Percentiles rank a stretch among this genome's conserved stretches.
phyloP scores from a whole-genome alignment of 495 filamentous ascomycete genomes.

The Aspergillus hancockii region DNA sequence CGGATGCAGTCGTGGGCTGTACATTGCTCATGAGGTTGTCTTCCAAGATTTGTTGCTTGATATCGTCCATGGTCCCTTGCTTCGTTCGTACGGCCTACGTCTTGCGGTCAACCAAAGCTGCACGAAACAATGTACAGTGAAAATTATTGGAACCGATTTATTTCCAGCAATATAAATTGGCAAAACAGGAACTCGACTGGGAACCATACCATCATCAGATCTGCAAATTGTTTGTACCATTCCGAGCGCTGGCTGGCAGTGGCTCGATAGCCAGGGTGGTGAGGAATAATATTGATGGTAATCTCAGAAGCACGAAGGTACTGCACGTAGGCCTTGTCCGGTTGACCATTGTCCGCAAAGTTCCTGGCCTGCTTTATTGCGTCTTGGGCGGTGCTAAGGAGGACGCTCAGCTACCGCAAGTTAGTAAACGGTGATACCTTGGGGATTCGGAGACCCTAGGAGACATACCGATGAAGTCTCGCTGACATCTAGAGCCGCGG shows the following conservation, averaged over 20 bases:
- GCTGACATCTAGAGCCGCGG: slow-evolving; percentile 41
- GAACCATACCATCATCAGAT: slow-evolving; percentile 40
- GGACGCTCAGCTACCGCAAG: slow-evolving; percentile 31
- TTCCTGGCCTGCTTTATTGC: slow-evolving; percentile 37
- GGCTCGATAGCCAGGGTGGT: slow-evolving; percentile 62
- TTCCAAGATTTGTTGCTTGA: slow-evolving; percentile 47
- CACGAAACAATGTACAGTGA: not conserved
- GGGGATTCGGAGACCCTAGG: not conserved
- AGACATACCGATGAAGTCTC: slow-evolving; percentile 44
- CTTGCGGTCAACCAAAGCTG: slow-evolving; percentile 11
- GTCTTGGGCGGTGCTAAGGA: slow-evolving; percentile 37
- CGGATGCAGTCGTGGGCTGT: slow-evolving; percentile 27
- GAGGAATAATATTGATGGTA: slow-evolving; percentile 70
- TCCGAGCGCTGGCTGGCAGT: slow-evolving; percentile 32
- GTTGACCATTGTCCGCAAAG: slow-evolving; percentile 49
- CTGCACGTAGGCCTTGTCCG: slow-evolving; percentile 69
- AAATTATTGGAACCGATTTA: not conserved
- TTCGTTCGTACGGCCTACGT: slow-evolving; percentile 45
- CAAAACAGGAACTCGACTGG: not conserved
- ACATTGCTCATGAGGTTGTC: slow-evolving; percentile 40
- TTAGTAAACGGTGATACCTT: slow-evolving; percentile 19
- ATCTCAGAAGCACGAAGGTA: slow-evolving; percentile 81
- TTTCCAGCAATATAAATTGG: not conserved
- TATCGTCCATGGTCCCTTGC: slow-evolving; percentile 47
- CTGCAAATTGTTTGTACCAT: slow-evolving; percentile 45